Base-by-base conservation (phyloP, 2,329 filamentous ascomycete genomes). In the Fusarium circinatum region DNA sequence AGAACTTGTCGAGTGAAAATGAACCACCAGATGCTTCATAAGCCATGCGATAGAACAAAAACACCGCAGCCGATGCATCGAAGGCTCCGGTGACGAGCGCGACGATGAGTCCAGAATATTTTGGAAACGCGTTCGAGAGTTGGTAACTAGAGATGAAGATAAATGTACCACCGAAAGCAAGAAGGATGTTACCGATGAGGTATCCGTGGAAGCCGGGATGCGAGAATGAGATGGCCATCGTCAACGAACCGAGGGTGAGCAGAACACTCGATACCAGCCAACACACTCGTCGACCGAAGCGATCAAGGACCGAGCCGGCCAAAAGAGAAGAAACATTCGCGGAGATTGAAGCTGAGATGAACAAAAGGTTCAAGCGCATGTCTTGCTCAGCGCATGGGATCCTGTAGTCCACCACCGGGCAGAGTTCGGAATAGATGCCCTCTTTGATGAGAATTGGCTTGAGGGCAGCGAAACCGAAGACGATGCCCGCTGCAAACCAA, bases 311-410 rank as follows among this genome's bases (percentile, higher is more conserved):
- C 5, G 93, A 92, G 39, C 95, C 95, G 6, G 97, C 91, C 4
- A 95, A 93, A 13, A 98, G 86, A 9, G 94, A 94, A 32, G 90
- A 93, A 18, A 97, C 92, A 76, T 97, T 98, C 26, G 94, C 96
- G 8, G 90, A 92, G 17, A 97, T 94, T 15, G 94, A 95, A 6
- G 94, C 94, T 20, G 94, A 88, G 8, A 95, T 96, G 84, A 98
- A 98, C 91, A 97, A 96, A 65, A 97, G 84, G 79, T 97, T 97
- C 59, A 97, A 86, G 62, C 86, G 86, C 62, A 90, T 88, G 17
- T 80, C 78, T 34, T 80, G 79, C 78, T 90, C 87, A 26, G 86
- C 81, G 71, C 87, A 89, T 0, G 85, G 77, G 2, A 76, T 52
- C 6, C 49, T 20, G 6, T 45, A 84, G 34, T 86, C 78, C 22